Evolutionary conservation across 768 basidiomycete species (phyloP).

Genomic region (Tulasnella sp.): DNA sequence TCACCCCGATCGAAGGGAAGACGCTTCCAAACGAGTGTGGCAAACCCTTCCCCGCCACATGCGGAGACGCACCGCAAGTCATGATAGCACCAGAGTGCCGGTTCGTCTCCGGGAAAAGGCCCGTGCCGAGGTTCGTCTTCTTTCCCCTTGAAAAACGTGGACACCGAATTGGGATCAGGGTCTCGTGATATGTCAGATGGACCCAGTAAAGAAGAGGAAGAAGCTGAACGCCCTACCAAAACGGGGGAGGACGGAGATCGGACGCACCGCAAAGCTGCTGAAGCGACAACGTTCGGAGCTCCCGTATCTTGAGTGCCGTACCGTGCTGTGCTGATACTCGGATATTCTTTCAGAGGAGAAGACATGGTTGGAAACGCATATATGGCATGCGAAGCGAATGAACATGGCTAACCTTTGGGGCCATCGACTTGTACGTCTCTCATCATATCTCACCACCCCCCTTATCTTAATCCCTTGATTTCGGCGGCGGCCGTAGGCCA

Average conservation of each 20-base stretch:
- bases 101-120: slow-evolving; percentile 75
- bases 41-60: slow-evolving; percentile 89
- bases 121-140: slow-evolving; percentile 56
- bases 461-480: not conserved
- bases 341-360: slow-evolving; percentile 53
- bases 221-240: slow-evolving; percentile 42
- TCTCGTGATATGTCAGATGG: slow-evolving; percentile 40
- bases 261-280: slow-evolving; percentile 52
- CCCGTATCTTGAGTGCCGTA: not conserved
- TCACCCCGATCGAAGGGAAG: slow-evolving; percentile 39
- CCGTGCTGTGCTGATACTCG: not conserved
- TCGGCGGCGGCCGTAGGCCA: slow-evolving; percentile 42
- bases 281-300: slow-evolving; percentile 60
- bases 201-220: slow-evolving; percentile 39
- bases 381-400: slow-evolving; percentile 98
- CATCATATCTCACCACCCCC: not conserved
- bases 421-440: slow-evolving; percentile 59
- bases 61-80: slow-evolving; percentile 86
- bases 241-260: slow-evolving; percentile 50
- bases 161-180: not conserved
- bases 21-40: slow-evolving; percentile 76
- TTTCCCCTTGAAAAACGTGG: not conserved
- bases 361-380: slow-evolving; percentile 89
- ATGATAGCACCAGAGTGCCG: slow-evolving; percentile 87
- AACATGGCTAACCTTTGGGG: slow-evolving; percentile 92